Evolutionary conservation across 768 basidiomycete genomes (phyloP).

Genomic region (Xanthoconium purpureum): DNA sequence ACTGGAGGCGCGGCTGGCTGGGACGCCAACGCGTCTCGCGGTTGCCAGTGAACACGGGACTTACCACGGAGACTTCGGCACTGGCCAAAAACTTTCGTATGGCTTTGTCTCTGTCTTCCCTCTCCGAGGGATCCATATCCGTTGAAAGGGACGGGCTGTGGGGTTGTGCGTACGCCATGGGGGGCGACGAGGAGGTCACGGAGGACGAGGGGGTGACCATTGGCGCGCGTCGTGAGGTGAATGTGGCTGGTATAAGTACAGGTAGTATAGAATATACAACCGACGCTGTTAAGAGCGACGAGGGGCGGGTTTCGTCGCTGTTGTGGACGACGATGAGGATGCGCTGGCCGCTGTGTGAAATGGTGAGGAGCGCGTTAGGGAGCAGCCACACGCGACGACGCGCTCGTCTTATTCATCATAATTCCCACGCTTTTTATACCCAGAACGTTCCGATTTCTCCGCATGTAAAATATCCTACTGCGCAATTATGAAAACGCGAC

Average conservation of each 20-base stretch:
- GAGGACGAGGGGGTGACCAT: conserved; percentile 84
- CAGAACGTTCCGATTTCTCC: conserved; percentile 18
- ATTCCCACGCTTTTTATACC: conserved; percentile 33
- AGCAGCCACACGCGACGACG: conserved; percentile 36
- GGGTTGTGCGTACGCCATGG: conserved; percentile 57
- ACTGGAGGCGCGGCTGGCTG: conserved; percentile 22
- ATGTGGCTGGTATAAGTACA: conserved; percentile 16
- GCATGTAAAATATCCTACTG: conserved; percentile 17
- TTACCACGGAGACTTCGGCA: conserved; percentile 77
- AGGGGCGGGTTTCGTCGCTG: conserved; percentile 25
- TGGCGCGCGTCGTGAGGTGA: conserved; percentile 28
- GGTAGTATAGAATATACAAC: conserved; percentile 17
- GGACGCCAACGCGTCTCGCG: conserved; percentile 48
- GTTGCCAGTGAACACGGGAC: conserved; percentile 36
- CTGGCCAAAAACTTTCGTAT: conserved; percentile 75
- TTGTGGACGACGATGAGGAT: conserved; percentile 30
- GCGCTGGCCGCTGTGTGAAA: conserved; percentile 38
- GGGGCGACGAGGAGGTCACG: conserved; percentile 79
- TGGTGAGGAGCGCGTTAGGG: conserved; percentile 39
- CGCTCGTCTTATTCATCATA: conserved; percentile 37
- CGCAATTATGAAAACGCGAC: conserved; percentile 12
- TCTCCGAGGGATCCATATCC: conserved; percentile 43
- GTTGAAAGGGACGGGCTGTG: conserved; percentile 39
- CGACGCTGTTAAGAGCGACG: conserved; percentile 7
- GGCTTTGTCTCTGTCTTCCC: conserved; percentile 62